A percentile compares a stretch with the other conserved stretches of the same genome.
Evolutionary conservation across 768 basidiomycete species (phyloP).

Genomic region (Lactarius sanguifluus): DNA sequence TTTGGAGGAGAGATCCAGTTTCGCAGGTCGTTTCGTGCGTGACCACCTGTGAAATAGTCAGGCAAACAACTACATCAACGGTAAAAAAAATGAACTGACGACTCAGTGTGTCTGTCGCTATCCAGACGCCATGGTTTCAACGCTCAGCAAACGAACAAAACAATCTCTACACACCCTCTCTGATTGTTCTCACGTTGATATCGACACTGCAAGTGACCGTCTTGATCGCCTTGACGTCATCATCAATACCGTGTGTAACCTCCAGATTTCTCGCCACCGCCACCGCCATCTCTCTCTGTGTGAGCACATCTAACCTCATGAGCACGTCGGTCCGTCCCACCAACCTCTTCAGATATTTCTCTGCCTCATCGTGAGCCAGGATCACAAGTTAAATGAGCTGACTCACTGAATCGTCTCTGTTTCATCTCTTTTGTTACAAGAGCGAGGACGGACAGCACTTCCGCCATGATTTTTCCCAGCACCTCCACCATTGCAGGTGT

Average conservation of each 20-base stretch:
- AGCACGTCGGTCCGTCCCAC: neutral
- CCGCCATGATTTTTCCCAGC: conserved; percentile 3
- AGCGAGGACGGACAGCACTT: neutral
- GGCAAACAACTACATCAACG: too few relatives aligned
- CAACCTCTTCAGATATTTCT: conserved; percentile 1
- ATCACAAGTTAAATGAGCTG: too few relatives aligned
- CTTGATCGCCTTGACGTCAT: too few relatives aligned
- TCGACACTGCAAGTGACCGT: neutral
- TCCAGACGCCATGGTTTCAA: neutral
- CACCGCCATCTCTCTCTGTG: conserved; percentile 6
- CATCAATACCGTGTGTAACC: too few relatives aligned
- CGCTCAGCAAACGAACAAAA: neutral
- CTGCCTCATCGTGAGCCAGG: neutral
- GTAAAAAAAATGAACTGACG: neutral
- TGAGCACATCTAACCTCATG: conserved; percentile 1
- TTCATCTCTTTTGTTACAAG: conserved; percentile 7
- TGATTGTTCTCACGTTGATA: neutral
- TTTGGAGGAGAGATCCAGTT: conserved; percentile 15
- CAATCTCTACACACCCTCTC: neutral
- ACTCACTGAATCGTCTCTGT: neutral
- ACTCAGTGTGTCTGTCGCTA: neutral
- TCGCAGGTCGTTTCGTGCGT: neutral
- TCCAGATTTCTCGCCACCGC: neutral
- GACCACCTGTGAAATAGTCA: neutral
- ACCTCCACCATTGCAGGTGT: neutral